Evolutionary conservation across 140 eudicot genomes (phyloP), one percentile per base, ranked within the genome.

Genomic region (Cichorium intybus): DNA sequence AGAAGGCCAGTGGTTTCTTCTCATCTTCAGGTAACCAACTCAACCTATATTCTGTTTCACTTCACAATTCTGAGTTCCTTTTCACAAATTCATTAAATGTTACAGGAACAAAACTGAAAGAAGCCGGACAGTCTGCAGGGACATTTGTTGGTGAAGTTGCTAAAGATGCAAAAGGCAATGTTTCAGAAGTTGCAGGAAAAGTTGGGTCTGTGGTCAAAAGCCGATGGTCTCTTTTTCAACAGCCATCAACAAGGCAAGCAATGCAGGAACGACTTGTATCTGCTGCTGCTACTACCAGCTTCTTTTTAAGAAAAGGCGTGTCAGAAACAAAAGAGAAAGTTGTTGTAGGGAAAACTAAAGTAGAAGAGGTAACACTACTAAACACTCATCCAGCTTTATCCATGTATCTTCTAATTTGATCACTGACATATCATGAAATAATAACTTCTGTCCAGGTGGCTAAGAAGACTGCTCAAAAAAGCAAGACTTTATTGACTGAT

Each of bases 311-410:
- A 77, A 86, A 65, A 77, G 99, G 99, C 28, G 79, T 86, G 29
- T 81, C 95, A 7, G 99, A 80, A 80, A 93, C 99, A 20, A 93
- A 86, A 75, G 99, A 93, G 47, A 89, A 88, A 80, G 95, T 88
- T 62, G 81, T 71, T 66, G 89, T 88, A 5, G 99, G 99, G 53
- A 93, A 93, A 80, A 78, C 84, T 15, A 93, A 86, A 80, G 95
- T 93, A 31, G 99, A 88, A 75, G 99, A 93, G 99, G 99, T 93
- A 82, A 75, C 65, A 63, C 5, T 4, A 43, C 46, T 68, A 41
- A 41, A 6, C 11, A 17, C 11, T 39, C 24, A 11, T 39, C 74
- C 22, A 29, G 7, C 9, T 21, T 50, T 54, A 54, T 4, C 0
- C 35, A 24, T 28, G 20, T 66, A 28, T 43, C 12, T 5, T 39